These are phyloP conservation scores for Cajanus cajan DNA, from an alignment of 306 rosid species.

Conservation along the genomic window DNA sequence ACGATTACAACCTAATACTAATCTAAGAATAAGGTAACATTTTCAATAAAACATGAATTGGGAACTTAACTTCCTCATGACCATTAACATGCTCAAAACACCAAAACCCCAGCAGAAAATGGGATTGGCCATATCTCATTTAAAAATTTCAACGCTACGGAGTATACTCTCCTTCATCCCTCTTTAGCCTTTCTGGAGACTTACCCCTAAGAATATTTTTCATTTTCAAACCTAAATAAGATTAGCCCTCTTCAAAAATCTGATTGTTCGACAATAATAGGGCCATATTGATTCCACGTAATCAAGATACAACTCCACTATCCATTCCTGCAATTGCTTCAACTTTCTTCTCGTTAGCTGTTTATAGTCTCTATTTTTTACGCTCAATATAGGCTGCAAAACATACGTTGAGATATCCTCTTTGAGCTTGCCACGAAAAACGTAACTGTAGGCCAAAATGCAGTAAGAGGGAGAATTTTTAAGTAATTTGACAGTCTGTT, in stretches of 20 bases:
- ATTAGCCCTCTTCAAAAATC: constrained; percentile 80
- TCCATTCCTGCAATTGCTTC: constrained; percentile 55
- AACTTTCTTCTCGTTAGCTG: constrained; percentile 52
- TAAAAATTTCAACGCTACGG: constrained; percentile 34
- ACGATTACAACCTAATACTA: constrained; percentile 42
- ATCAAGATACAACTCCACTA: constrained; percentile 70
- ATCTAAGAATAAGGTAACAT: constrained; percentile 41
- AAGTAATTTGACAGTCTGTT: constrained; percentile 52
- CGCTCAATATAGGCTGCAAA: constrained; percentile 56
- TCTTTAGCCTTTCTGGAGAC: constrained; percentile 33
- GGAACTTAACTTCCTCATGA: constrained; percentile 41
- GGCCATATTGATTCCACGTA: constrained; percentile 91
- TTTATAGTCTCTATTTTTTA: constrained; percentile 62
- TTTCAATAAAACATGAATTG: constrained; percentile 41
- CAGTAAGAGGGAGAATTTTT: constrained; percentile 67
- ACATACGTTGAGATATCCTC: constrained; percentile 46
- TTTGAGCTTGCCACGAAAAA: constrained; percentile 61
- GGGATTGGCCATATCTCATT: constrained; percentile 45
- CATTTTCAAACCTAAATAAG: constrained; percentile 56
- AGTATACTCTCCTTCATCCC: constrained; percentile 28
- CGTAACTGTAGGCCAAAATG: constrained; percentile 42
- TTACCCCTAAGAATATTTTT: constrained; percentile 33
- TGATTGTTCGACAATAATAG: constrained; percentile 67
- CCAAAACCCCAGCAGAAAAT: constrained; percentile 56
- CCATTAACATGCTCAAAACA: constrained; percentile 41